Percentiles rank a stretch among this genome's conserved stretches.
These are phyloP conservation scores for Iris pallida DNA, from an alignment of 116 monocot species.

Conservation along the genomic window DNA sequence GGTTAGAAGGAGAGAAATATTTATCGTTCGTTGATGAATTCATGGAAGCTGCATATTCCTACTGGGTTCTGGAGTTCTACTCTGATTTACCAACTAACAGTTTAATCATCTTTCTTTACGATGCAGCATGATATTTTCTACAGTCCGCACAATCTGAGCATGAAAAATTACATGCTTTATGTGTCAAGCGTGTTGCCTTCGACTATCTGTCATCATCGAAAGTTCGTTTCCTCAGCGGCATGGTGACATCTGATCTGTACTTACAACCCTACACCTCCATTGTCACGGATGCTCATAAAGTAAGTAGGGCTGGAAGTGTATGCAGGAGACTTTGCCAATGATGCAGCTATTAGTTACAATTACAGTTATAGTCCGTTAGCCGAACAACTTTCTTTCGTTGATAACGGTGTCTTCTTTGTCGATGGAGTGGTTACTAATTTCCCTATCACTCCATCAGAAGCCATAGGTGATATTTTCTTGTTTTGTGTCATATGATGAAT, in stretches of 20 bases:
- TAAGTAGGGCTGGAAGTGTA: constrained; percentile 57
- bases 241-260: constrained; percentile 45
- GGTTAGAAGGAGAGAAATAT: too few relatives aligned
- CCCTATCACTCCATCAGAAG: constrained; percentile 47
- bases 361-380: constrained; percentile 69
- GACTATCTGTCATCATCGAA: constrained; percentile 65
- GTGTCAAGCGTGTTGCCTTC: constrained; percentile 25
- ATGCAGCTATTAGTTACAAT: constrained; percentile 51
- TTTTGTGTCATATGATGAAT: too few relatives aligned
- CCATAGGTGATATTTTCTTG: constrained; percentile 1
- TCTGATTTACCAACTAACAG: too few relatives aligned
- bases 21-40: too few relatives aligned
- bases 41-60: too few relatives aligned
- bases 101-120: too few relatives aligned
- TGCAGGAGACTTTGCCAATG: constrained; percentile 70
- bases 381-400: constrained; percentile 35
- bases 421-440: constrained; percentile 57
- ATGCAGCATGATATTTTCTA: constrained; percentile 58
- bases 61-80: too few relatives aligned
- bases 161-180: constrained; percentile 47
- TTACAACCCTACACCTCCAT: constrained; percentile 41
- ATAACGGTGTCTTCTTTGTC: constrained; percentile 40
- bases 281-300: constrained; percentile 71
- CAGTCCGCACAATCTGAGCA: constrained; percentile 36
- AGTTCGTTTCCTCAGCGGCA: constrained; percentile 45